These are phyloP conservation scores for Backusella macrospora DNA, from an alignment of 192 early-diverging fungal genomes.

Conservation along the genomic window DNA sequence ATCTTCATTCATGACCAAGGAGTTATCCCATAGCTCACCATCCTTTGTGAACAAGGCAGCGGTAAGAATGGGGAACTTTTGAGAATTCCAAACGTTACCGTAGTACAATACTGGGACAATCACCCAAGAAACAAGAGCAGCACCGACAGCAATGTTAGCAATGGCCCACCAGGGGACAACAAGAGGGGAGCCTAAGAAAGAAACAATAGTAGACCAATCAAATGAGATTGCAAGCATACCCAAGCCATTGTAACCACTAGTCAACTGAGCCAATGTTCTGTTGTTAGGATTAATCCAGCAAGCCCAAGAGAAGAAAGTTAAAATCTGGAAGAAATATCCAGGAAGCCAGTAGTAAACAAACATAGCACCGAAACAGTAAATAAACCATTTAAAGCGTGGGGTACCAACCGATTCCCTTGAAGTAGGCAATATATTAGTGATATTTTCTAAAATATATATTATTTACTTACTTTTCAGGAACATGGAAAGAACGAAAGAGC, in stretches of 20 bases:
- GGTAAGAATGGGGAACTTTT: conserved; percentile 48
- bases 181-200: conserved; percentile 45
- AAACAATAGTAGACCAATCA: conserved; percentile 57
- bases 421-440: conserved; percentile 6
- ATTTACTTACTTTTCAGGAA: conserved; percentile 3
- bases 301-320: conserved; percentile 51
- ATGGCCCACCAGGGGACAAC: conserved; percentile 46
- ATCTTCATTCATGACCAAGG: conserved; percentile 36
- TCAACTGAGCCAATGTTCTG: conserved; percentile 45
- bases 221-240: conserved; percentile 59
- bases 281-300: conserved; percentile 55
- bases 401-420: conserved; percentile 30
- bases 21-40: conserved; percentile 40
- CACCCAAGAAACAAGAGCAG: conserved; percentile 53
- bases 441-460: not conserved
- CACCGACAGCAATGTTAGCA: conserved; percentile 53
- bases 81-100: conserved; percentile 51
- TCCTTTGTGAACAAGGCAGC: conserved; percentile 39
- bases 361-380: conserved; percentile 48
- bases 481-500: conserved; percentile 77
- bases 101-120: conserved; percentile 55
- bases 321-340: conserved; percentile 50
- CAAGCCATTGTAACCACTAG: conserved; percentile 49
- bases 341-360: conserved; percentile 66
- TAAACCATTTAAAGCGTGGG: conserved; percentile 62